A percentile compares a stretch with the other conserved stretches of the same genome.
These are phyloP conservation scores for Talaromyces sp. DNA, from an alignment of 2,329 filamentous ascomycete species.

Conservation along the genomic window DNA sequence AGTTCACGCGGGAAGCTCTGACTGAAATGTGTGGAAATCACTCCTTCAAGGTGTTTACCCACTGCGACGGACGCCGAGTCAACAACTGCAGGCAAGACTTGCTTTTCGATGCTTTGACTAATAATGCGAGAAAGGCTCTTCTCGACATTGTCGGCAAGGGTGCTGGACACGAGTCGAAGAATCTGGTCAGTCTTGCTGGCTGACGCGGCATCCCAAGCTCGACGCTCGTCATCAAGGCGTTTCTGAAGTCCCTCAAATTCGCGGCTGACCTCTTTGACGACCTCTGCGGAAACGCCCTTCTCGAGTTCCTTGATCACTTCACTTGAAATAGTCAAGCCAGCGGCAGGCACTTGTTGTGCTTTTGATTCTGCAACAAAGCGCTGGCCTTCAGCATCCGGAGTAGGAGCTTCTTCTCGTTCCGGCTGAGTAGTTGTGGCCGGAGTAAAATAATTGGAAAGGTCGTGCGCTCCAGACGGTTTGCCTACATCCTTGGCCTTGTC, in stretches of 20 bases:
- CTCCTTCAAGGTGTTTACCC: slow-evolving; percentile 67
- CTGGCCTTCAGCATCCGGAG: background rate
- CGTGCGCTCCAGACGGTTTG: slow-evolving; percentile 22
- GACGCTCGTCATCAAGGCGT: slow-evolving; percentile 68
- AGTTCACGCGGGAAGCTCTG: slow-evolving; percentile 70
- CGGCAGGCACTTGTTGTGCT: background rate
- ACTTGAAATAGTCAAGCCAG: slow-evolving; percentile 47
- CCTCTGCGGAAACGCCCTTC: slow-evolving; percentile 48
- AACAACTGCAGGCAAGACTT: slow-evolving; percentile 72
- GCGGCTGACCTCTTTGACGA: slow-evolving; percentile 48
- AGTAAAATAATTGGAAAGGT: slow-evolving; percentile 19
- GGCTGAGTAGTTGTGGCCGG: slow-evolving; percentile 17
- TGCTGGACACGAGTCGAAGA: slow-evolving; percentile 66
- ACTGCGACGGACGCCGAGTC: slow-evolving; percentile 67
- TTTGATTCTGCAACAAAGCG: slow-evolving; percentile 13
- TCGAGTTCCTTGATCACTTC: slow-evolving; percentile 58
- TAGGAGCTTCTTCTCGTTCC: slow-evolving; percentile 12
- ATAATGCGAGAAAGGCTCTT: slow-evolving; percentile 76
- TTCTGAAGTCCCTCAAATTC: slow-evolving; percentile 59
- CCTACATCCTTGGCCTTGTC: slow-evolving; percentile 42
- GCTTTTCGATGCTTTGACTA: slow-evolving; percentile 69
- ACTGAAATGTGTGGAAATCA: slow-evolving; percentile 66
- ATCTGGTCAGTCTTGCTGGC: slow-evolving; percentile 68
- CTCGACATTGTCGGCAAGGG: slow-evolving; percentile 69
- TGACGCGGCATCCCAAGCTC: slow-evolving; percentile 61